These are phyloP conservation scores for Trichoderma asperelloides DNA, from an alignment of 495 filamentous ascomycete genomes.

Conservation along the genomic window DNA sequence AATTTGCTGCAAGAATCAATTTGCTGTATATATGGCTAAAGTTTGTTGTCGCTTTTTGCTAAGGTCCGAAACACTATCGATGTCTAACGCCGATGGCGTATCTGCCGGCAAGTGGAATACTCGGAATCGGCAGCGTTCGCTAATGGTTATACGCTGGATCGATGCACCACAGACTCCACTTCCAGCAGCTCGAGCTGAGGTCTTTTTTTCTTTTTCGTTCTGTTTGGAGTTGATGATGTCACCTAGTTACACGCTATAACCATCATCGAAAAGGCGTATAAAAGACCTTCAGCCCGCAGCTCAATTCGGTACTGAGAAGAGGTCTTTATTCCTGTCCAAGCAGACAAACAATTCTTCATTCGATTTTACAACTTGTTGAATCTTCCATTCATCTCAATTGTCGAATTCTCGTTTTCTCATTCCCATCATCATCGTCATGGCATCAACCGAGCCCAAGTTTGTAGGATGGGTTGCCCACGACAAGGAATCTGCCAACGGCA, in stretches of 20 bases:
- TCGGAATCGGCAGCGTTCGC: not conserved
- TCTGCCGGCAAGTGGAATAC: not conserved
- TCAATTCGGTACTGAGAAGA: no score
- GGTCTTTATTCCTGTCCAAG: no score
- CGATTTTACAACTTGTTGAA: not conserved
- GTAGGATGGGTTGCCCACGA: slow-evolving; percentile 73
- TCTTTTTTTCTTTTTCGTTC: not conserved
- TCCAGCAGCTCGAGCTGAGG: not conserved
- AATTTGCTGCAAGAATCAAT: no score
- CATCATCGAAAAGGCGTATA: not conserved
- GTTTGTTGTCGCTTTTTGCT: not conserved
- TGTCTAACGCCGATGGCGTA: not conserved
- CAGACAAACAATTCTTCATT: no score
- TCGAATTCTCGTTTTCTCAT: no score
- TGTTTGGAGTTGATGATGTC: not conserved
- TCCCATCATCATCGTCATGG: not conserved
- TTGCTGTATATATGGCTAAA: no score
- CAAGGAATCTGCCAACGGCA: slow-evolving; percentile 48
- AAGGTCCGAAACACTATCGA: not conserved
- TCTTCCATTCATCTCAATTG: not conserved
- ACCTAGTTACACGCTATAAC: not conserved
- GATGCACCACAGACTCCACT: not conserved
- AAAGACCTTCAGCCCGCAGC: not conserved
- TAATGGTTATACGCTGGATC: not conserved
- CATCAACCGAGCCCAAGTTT: slow-evolving; percentile 43